Conservation (phyloP, 1,284 basidiomycete genomes). For the Malassezia brasiliensis region DNA sequence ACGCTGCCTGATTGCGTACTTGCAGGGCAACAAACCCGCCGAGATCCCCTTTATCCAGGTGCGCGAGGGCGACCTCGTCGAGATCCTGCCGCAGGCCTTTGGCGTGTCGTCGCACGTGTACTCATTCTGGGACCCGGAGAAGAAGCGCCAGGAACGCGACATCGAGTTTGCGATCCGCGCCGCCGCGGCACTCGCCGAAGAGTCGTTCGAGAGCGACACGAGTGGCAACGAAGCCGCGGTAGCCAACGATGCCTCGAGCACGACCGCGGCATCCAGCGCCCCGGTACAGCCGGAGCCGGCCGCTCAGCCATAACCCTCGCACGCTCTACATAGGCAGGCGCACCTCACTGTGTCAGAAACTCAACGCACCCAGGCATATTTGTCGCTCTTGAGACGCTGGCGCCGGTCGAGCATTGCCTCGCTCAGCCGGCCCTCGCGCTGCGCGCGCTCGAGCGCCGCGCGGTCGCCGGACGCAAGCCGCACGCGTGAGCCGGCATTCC, state of each 20-base stretch:
- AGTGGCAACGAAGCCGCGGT: not conserved
- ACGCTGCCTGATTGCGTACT: conserved; percentile 63
- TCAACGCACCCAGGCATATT: conserved; percentile 14
- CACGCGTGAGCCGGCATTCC: conserved; percentile 11
- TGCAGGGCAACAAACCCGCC: conserved; percentile 80
- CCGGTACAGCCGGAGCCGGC: too few relatives aligned
- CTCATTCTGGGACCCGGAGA: conserved; percentile 41
- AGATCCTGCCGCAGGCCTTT: conserved; percentile 43
- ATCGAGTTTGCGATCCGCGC: conserved; percentile 29
- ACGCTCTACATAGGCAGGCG: too few relatives aligned
- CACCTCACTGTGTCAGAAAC: not conserved
- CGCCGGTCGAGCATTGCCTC: conserved; percentile 41
- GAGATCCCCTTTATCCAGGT: conserved; percentile 96
- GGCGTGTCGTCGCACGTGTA: conserved; percentile 39
- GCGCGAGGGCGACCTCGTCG: conserved; percentile 43
- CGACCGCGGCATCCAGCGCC: too few relatives aligned
- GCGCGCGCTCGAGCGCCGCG: conserved; percentile 10
- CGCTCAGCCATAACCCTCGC: too few relatives aligned
- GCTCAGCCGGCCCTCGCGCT: conserved; percentile 31
- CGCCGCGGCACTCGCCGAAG: conserved; percentile 1
- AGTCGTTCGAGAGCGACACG: not conserved
- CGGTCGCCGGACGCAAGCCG: conserved; percentile 3
- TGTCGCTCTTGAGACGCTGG: conserved; percentile 33
- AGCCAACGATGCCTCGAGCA: too few relatives aligned
- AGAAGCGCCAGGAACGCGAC: conserved; percentile 33